phyloP scores from a whole-genome alignment of 2,329 filamentous ascomycete genomes.

The Calonectria honghensis region DNA sequence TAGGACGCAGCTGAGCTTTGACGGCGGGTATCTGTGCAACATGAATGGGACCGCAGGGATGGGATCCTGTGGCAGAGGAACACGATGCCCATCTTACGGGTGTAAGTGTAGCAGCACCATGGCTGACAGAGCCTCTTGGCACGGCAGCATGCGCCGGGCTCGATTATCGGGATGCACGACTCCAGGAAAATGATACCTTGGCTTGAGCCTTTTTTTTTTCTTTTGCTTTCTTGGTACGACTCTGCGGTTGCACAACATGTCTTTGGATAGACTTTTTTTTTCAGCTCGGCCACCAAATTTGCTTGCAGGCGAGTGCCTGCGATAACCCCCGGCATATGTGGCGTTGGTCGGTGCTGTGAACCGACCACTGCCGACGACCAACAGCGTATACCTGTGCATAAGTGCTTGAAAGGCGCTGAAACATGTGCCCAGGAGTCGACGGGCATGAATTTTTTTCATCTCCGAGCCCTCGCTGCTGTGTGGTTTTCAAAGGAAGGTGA shows the following conservation, averaged over 20 bases:
- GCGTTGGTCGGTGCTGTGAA: conserved; percentile 28
- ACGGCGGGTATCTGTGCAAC: conserved; percentile 30
- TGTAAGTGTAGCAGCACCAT: conserved; percentile 23
- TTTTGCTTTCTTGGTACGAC: background rate
- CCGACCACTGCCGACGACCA: conserved; percentile 30
- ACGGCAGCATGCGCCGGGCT: conserved; percentile 21
- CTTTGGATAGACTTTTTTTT: conserved; percentile 8
- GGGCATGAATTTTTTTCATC: background rate
- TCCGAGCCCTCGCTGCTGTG: background rate
- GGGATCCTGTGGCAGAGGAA: background rate
- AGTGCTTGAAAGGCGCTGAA: conserved; percentile 11
- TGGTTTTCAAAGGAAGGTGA: conserved; percentile 8
- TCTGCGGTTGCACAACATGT: conserved; percentile 5
- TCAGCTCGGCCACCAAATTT: conserved; percentile 7
- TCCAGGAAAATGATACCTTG: background rate
- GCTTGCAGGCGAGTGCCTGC: background rate
- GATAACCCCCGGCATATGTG: conserved; percentile 21
- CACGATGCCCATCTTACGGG: conserved; percentile 2
- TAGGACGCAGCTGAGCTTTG: conserved; percentile 29
- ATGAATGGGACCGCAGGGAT: background rate
- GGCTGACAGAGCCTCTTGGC: conserved; percentile 2
- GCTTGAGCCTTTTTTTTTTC: background rate
- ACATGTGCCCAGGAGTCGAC: background rate
- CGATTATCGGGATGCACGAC: conserved; percentile 16
- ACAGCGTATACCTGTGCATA: conserved; percentile 18